A percentile compares a stretch with the other conserved stretches of the same genome.
Conservation (phyloP, 208 protist genomes). For the Wallacemonas sp. region DNA sequence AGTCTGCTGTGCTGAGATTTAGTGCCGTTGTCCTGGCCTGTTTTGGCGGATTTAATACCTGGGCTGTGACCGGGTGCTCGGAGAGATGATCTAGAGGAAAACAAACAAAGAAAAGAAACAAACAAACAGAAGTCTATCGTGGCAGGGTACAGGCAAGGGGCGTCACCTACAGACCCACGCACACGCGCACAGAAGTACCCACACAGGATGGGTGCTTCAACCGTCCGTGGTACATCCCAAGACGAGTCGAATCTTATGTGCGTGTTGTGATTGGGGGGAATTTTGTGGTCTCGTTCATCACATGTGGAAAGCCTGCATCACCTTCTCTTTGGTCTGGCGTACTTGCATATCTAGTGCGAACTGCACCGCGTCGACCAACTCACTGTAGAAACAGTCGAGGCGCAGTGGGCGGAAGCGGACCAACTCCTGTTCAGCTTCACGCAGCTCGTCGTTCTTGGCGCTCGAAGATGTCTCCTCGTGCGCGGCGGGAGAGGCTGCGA, state of each 20-base stretch:
- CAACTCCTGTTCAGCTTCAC: conserved; percentile 43
- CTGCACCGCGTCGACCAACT: conserved; percentile 61
- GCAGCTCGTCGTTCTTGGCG: conserved; percentile 18
- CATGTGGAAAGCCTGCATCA: conserved; percentile 46
- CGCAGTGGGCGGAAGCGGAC: conserved; percentile 54
- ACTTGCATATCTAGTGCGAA: conserved; percentile 58
- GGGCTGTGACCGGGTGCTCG: not conserved
- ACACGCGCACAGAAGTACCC: too few relatives aligned
- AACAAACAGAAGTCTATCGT: conserved; percentile 12
- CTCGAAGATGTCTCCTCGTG: not conserved
- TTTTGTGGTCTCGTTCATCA: conserved; percentile 1
- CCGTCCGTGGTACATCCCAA: not conserved
- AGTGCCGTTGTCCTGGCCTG: too few relatives aligned
- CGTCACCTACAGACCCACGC: too few relatives aligned
- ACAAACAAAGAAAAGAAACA: conserved; percentile 14
- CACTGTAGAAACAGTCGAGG: conserved; percentile 62
- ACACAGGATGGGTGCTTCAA: conserved; percentile 4
- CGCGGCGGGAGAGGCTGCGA: not conserved
- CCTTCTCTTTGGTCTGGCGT: conserved; percentile 35
- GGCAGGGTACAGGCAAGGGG: not conserved
- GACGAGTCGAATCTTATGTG: not conserved
- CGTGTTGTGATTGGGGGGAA: not conserved
- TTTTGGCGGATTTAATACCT: too few relatives aligned
- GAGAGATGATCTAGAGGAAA: not conserved
- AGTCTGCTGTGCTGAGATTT: too few relatives aligned